phyloP scores from a whole-genome alignment of 352 stramenopile species.

The Hyaloperonospora arabidopsidis region DNA sequence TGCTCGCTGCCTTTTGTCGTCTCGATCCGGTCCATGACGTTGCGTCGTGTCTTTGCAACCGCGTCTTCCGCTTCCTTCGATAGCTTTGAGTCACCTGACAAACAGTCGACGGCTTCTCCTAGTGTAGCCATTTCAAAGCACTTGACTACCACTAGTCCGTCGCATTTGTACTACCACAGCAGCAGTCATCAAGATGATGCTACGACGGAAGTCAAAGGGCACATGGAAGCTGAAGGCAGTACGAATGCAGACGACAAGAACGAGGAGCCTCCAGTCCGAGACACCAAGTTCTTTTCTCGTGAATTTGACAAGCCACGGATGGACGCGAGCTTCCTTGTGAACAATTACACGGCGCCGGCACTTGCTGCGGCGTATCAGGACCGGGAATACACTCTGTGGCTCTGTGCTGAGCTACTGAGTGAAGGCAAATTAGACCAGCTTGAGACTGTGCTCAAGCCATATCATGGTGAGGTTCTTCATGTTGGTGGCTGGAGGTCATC shows the following conservation, averaged over 20 bases:
- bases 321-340: constrained; percentile 83
- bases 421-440: constrained; percentile 72
- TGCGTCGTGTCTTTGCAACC: too few species aligned
- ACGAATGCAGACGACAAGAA: neutral
- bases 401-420: constrained; percentile 65
- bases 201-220: neutral
- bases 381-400: constrained; percentile 76
- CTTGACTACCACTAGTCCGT: constrained; percentile 5
- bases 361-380: constrained; percentile 93
- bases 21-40: too few species aligned
- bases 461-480: constrained; percentile 37
- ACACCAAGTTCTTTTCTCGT: constrained; percentile 40
- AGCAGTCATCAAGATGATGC: constrained; percentile 16
- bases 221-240: constrained; percentile 3
- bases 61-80: too few species aligned
- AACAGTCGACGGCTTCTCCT: too few species aligned
- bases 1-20: too few species aligned
- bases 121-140: neutral
- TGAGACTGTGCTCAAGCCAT: constrained; percentile 61
- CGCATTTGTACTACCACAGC: constrained; percentile 24
- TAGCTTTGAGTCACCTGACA: too few species aligned
- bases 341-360: constrained; percentile 94
- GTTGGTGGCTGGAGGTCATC: too few species aligned
- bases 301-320: constrained; percentile 64
- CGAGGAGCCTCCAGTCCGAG: constrained; percentile 9